Percentiles rank a stretch among this genome's conserved stretches.
Conservation (phyloP, 1,284 basidiomycete species). For the Nidula niveotomentosa region DNA sequence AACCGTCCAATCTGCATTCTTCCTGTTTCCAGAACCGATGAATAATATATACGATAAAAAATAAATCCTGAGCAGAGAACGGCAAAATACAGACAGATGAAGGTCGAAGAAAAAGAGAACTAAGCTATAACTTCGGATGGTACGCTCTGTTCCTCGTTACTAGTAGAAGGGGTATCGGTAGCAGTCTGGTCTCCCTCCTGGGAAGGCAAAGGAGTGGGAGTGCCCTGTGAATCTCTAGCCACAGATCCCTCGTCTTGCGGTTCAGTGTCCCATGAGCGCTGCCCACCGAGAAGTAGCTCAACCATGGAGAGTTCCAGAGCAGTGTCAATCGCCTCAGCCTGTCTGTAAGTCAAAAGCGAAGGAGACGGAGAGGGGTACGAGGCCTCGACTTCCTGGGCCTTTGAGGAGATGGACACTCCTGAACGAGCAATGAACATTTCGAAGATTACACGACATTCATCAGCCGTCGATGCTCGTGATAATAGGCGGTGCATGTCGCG, state of each 20-base stretch:
- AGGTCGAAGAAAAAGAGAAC: neutral
- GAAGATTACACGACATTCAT: conserved; percentile 83
- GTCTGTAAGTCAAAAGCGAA: conserved; percentile 23
- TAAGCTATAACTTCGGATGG: neutral
- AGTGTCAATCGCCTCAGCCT: conserved; percentile 20
- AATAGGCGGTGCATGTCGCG: conserved; percentile 70
- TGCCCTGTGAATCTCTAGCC: too few species aligned
- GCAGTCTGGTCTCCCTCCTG: neutral
- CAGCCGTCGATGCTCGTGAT: conserved; percentile 68
- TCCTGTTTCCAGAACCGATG: neutral
- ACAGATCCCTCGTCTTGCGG: too few species aligned
- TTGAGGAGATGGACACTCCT: conserved; percentile 34
- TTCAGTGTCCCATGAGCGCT: neutral
- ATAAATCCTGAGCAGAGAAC: neutral
- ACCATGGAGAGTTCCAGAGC: conserved; percentile 44
- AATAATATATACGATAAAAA: neutral
- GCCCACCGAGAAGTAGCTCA: conserved; percentile 49
- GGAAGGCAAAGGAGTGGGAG: too few species aligned
- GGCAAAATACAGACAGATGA: neutral
- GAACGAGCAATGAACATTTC: conserved; percentile 77
- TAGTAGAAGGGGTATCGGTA: neutral
- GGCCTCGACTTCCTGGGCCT: conserved; percentile 23
- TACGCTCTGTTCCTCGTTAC: neutral
- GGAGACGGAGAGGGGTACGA: conserved; percentile 35
- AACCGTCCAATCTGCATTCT: neutral